These are phyloP conservation scores for Ogataea henricii DNA, from an alignment of 805 yeast species.

Conservation along the genomic window DNA sequence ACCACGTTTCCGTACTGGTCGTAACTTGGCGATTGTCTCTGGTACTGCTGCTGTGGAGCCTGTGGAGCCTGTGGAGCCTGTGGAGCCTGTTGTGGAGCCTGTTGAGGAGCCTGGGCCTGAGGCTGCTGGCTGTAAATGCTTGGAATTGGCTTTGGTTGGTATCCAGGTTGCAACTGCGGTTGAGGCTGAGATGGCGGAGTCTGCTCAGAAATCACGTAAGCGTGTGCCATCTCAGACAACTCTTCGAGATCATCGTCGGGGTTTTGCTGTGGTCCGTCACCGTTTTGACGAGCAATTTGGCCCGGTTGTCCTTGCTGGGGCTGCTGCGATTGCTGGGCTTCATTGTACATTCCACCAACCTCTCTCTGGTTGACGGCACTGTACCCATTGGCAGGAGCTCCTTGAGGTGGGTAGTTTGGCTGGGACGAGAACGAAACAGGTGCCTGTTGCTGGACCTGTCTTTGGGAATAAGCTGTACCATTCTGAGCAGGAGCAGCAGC, in stretches of 20 bases:
- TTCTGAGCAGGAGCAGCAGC: slow-evolving; percentile 5
- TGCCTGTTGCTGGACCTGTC: slow-evolving; percentile 5
- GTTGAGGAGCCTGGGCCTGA: slow-evolving; percentile 19
- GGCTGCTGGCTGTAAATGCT: slow-evolving; percentile 24
- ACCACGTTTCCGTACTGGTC: slow-evolving; percentile 23
- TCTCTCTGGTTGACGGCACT: not conserved
- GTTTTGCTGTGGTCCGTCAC: slow-evolving; percentile 15
- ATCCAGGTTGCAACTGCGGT: slow-evolving; percentile 22
- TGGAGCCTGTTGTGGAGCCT: slow-evolving; percentile 5
- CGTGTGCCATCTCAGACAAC: slow-evolving; percentile 34
- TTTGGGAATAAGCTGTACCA: slow-evolving; percentile 20
- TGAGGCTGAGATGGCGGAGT: slow-evolving; percentile 21
- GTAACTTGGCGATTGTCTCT: slow-evolving; percentile 16
- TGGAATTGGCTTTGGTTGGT: slow-evolving; percentile 24
- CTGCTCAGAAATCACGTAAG: slow-evolving; percentile 31
- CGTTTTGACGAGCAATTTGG: slow-evolving; percentile 13
- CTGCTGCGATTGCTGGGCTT: no score
- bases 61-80: slow-evolving; percentile 22
- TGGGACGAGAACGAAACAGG: slow-evolving; percentile 6
- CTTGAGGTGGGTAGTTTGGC: slow-evolving; percentile 5
- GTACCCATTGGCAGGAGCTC: not conserved
- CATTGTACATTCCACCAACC: no score
- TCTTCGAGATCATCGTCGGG: slow-evolving; percentile 35
- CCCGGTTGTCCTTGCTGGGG: slow-evolving; percentile 16
- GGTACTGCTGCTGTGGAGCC: slow-evolving; percentile 5